Evolutionary conservation across 164 flowering plant genomes (phyloP), one percentile per base, ranked within the genome.

Genomic region (Hamamelis virginiana): DNA sequence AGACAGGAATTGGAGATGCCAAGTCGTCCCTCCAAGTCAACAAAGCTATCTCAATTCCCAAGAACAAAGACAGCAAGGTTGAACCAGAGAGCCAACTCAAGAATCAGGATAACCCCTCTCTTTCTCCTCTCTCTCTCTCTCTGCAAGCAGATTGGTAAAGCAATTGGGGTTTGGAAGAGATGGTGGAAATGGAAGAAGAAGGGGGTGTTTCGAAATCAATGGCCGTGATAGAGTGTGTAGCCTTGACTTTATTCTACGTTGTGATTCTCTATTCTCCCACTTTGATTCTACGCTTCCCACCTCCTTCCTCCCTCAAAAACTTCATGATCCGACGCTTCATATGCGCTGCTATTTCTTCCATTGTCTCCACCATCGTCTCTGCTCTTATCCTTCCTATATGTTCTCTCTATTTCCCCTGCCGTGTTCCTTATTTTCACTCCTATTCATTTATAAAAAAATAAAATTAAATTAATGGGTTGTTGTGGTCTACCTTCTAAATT

Each of bases 231-330:
- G 87, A 89, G 4, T 94, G 93, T 74, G 51, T 76, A 8, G 73
- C 87, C 38, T 80, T 94, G 93, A 80, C 96, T 0, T 16, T 87
- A 19, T 78, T 90, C 62, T 96, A 91, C 78, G 98, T 96, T 16
- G 90, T 85, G 13, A 75, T 90, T 45, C 94, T 96, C 50, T 85
- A 96, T 70, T 78, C 85, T 8, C 99, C 99, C 16, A 88, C 94
- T 27, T 26, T 83, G 66, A 48, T 96, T 65, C 87, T 96, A 43
- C 95, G 97, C 23, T 82, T 91, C 27, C 91, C 91, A 3, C 92
- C 85, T 44, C 88, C 99, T 2, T 27, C 77, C 9, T 87, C 95
- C 38, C 70, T 78, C 69, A 77, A 82, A 23, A 23, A 67, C 25
- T 90, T 80, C 89, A 51, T 91, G 85, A 81, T 89, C 67, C 88